A percentile compares a stretch with the other conserved stretches of the same genome.
These are phyloP conservation scores for Kalanchoe fedtschenkoi DNA, from an alignment of 164 flowering plant genomes.

Conservation along the genomic window DNA sequence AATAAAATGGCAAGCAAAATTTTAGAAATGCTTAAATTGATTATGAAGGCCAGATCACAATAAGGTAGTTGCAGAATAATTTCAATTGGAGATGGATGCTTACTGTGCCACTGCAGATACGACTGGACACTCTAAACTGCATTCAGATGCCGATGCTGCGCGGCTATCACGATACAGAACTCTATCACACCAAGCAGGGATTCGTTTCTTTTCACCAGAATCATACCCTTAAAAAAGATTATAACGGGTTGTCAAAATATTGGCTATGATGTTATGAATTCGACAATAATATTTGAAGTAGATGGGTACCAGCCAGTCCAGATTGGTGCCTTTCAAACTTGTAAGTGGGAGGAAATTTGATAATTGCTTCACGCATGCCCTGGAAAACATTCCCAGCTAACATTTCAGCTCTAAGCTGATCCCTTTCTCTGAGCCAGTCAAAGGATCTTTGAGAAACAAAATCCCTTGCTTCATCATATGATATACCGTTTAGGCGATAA, in stretches of 20 bases:
- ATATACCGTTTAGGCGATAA: constrained; percentile 79
- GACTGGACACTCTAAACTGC: constrained; percentile 78
- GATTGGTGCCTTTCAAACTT: constrained; percentile 78
- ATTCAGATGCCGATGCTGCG: constrained; percentile 32
- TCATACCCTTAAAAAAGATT: constrained; percentile 61
- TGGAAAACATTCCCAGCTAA: constrained; percentile 89
- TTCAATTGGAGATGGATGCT: constrained; percentile 14
- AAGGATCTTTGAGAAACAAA: constrained; percentile 93
- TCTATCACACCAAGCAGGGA: constrained; percentile 99
- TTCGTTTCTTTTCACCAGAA: constrained; percentile 94
- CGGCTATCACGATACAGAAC: constrained; percentile 84
- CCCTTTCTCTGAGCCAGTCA: constrained; percentile 97
- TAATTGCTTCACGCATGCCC: constrained; percentile 89
- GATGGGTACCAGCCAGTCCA: constrained; percentile 70
- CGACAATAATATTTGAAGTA: not conserved
- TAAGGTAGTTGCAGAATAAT: not conserved
- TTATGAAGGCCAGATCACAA: not conserved
- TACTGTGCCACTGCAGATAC: constrained; percentile 55
- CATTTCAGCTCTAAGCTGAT: constrained; percentile 95
- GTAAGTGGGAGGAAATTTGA: constrained; percentile 94
- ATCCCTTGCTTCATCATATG: constrained; percentile 97
- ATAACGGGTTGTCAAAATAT: not conserved
- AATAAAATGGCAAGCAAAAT: not conserved
- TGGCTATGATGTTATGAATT: not conserved
- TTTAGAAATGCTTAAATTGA: not conserved